Conservation (phyloP, 2,329 filamentous ascomycete species). For the Sodiomyces alkalinus region DNA sequence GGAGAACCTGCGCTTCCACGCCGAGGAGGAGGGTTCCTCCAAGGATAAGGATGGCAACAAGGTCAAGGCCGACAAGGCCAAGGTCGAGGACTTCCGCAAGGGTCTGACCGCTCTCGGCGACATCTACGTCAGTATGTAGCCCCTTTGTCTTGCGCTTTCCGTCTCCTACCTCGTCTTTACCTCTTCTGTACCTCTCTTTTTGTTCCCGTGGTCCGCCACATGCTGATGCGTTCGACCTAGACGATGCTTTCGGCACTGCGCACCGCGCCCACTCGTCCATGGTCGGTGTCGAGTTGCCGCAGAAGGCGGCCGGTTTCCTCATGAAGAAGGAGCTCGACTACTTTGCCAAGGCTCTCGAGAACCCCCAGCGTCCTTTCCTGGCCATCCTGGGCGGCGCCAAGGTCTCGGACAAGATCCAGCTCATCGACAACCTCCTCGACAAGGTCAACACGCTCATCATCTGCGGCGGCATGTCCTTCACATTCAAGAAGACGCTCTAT, state of each 20-base stretch:
- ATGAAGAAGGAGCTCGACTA: slow-evolving; percentile 99
- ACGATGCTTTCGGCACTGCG: slow-evolving; percentile 96
- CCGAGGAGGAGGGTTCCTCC: slow-evolving; percentile 92
- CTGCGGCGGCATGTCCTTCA: slow-evolving; percentile 97
- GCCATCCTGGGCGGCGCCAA: slow-evolving; percentile 97
- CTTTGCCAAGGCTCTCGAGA: slow-evolving; percentile 93
- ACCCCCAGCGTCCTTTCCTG: slow-evolving; percentile 86
- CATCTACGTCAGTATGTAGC: slow-evolving; percentile 75
- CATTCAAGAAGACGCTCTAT: slow-evolving; percentile 98
- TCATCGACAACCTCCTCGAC: slow-evolving; percentile 96
- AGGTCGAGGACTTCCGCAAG: slow-evolving; percentile 89
- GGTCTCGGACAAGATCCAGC: slow-evolving; percentile 98
- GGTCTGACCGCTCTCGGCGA: slow-evolving; percentile 88
- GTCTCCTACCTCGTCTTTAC: neutral
- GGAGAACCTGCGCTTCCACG: slow-evolving; percentile 97
- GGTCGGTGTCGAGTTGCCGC: slow-evolving; percentile 89
- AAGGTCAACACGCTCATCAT: slow-evolving; percentile 97
- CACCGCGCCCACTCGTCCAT: slow-evolving; percentile 98
- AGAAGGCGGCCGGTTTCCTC: slow-evolving; percentile 95
- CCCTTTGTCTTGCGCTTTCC: neutral
- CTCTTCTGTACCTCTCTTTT: neutral
- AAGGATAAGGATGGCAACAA: slow-evolving; percentile 95
- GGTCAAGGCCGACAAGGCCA: slow-evolving; percentile 88
- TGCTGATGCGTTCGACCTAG: slow-evolving; percentile 28
- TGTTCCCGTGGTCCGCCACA: neutral